These are phyloP conservation scores for Cutaneotrichosporon cavernicola DNA, from an alignment of 1,284 basidiomycete species.

Conservation along the genomic window DNA sequence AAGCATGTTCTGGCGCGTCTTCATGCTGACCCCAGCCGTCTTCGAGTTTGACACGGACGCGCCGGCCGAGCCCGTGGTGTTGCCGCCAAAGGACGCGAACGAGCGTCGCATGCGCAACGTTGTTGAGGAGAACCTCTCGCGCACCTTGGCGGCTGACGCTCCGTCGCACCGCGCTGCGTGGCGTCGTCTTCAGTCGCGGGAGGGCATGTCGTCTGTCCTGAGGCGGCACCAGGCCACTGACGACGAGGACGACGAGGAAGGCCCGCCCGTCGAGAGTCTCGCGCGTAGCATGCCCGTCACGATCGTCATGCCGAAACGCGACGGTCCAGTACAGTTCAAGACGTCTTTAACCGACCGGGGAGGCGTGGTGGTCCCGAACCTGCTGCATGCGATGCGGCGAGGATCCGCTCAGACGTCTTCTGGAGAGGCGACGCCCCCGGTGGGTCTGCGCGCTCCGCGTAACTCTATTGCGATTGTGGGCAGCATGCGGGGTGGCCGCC, in stretches of 20 bases:
- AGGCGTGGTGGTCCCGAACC: constrained; percentile 44
- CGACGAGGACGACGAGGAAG: constrained; percentile 27
- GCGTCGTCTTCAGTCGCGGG: constrained; percentile 33
- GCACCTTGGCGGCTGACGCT: constrained; percentile 49
- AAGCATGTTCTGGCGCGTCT: neutral
- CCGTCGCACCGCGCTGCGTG: constrained; percentile 52
- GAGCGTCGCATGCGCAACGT: constrained; percentile 31
- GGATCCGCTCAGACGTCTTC: neutral
- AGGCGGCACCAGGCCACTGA: constrained; percentile 17
- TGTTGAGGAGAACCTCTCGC: constrained; percentile 48
- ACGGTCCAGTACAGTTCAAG: constrained; percentile 39
- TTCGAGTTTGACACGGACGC: constrained; percentile 51
- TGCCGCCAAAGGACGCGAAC: constrained; percentile 5
- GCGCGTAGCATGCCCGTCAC: constrained; percentile 48
- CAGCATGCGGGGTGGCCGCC: constrained; percentile 8
- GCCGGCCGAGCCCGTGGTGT: constrained; percentile 4
- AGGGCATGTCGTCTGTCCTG: constrained; percentile 26
- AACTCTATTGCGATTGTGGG: constrained; percentile 1
- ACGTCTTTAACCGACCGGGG: constrained; percentile 45
- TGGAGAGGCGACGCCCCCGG: neutral
- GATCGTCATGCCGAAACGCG: constrained; percentile 30
- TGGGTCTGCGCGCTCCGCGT: neutral
- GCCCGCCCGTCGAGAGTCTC: constrained; percentile 21
- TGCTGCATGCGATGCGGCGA: constrained; percentile 43
- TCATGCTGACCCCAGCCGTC: constrained; percentile 36